Conservation (phyloP, 2,329 filamentous ascomycete genomes). For the Fusarium tupiense region DNA sequence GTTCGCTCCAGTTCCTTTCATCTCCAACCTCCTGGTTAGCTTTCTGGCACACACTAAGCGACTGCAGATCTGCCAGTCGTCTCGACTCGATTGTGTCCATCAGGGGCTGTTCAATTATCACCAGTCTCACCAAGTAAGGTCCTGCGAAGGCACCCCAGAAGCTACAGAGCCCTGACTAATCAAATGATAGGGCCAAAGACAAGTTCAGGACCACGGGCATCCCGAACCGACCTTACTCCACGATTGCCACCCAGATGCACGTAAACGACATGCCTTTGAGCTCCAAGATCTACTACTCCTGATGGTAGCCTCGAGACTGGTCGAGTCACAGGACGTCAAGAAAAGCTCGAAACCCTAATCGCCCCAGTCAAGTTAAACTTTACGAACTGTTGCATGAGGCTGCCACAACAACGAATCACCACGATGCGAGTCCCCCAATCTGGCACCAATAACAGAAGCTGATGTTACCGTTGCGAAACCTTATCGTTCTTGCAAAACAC, state of each 20-base stretch:
- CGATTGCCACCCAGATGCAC: not conserved
- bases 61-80: not conserved
- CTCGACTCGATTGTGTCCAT: not conserved
- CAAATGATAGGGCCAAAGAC: not conserved
- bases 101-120: too few species aligned
- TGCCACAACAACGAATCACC: not conserved
- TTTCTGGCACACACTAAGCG: not conserved
- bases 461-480: not conserved
- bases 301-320: not conserved
- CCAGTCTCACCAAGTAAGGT: not conserved
- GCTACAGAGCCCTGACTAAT: not conserved
- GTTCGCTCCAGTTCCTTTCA: not conserved
- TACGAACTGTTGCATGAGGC: not conserved
- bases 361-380: not conserved
- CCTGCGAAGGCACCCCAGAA: not conserved
- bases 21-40: not conserved
- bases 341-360: not conserved
- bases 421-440: not conserved
- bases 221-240: not conserved
- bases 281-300: not conserved
- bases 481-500: not conserved
- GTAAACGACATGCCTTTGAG: too few species aligned
- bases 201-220: not conserved
- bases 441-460: too few species aligned
- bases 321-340: not conserved